Base-by-base conservation (phyloP, 306 rosid genomes). In the Prosopis cineraria region DNA sequence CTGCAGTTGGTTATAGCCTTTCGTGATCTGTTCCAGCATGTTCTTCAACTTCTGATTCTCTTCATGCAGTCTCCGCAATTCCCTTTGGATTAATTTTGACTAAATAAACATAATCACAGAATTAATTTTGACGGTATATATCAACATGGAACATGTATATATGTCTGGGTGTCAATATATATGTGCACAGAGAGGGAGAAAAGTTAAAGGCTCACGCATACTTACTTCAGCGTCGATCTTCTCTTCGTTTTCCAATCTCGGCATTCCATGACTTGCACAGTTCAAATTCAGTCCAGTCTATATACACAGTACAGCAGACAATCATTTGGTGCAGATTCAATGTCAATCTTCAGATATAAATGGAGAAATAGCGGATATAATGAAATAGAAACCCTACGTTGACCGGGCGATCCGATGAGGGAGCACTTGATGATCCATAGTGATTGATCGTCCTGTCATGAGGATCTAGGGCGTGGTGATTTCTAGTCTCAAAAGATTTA, bases 11-110 rank as follows among this genome's bases (percentile, higher is more conserved):
- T 69, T 63, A 71, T 87, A 84, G 44, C 76, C 81, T 76, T 55
- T 87, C 24, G 81, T 79, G 68, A 87, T 81, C 76, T 84, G 88
- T 55, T 87, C 88, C 79, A 87, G 63, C 80, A 73, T 59, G 43
- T 6, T 76, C 63, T 45, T 84, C 53, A 87, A 36, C 53, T 68
- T 81, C 19, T n/a, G 37, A 69, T 87, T 87, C 41, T 87, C 90
- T 72, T 87, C 84, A 43, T 79, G 88, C 34, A 84, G 40, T 71
- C 67, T 84, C 55, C 68, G 47, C 71, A 87, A 76, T 70, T 87
- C 83, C 37, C 40, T 70, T 68, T 72, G 67, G 65, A 87, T 29
- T 29, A n/a, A n/a, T n/a, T n/a, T n/a, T n/a, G n/a, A 67, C 50
- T 67, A 11, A 19, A 10, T 1, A 66, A n/a, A 24, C 3, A 66